A percentile compares a stretch with the other conserved stretches of the same genome.
Conservation (phyloP, 2,329 filamentous ascomycete species). For the Microsporum audouinii region DNA sequence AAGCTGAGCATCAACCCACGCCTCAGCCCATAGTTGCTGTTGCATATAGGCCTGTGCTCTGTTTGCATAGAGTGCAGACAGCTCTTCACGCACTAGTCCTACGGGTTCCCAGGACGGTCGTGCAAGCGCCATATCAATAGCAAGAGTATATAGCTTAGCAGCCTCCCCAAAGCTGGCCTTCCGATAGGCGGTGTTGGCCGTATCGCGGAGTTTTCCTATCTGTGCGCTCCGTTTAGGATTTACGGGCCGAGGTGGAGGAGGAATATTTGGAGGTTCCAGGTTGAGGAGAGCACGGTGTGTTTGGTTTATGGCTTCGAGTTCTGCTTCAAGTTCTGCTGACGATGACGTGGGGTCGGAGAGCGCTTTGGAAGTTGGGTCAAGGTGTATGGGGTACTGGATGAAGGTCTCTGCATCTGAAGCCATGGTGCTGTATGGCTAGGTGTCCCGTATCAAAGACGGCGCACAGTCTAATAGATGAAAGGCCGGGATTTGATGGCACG, state of each 20-base stretch:
- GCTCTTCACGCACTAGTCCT: constrained; percentile 72
- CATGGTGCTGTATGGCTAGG: background rate
- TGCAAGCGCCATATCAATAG: constrained; percentile 74
- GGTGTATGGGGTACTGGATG: constrained; percentile 65
- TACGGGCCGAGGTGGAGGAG: constrained; percentile 77
- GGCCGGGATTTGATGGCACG: background rate
- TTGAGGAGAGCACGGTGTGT: constrained; percentile 61
- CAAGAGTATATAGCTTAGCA: constrained; percentile 69
- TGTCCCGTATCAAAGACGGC: background rate
- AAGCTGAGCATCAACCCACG: constrained; percentile 72
- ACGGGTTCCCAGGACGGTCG: constrained; percentile 82
- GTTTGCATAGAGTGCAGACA: constrained; percentile 69
- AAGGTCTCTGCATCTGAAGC: constrained; percentile 37
- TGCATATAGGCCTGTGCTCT: constrained; percentile 85
- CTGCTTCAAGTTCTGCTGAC: constrained; percentile 50
- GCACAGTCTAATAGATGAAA: background rate
- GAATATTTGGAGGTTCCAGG: constrained; percentile 55
- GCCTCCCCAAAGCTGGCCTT: constrained; percentile 66
- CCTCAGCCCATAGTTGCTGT: constrained; percentile 70
- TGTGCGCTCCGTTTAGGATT: constrained; percentile 85
- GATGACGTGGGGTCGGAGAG: constrained; percentile 45
- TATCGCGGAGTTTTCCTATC: constrained; percentile 82
- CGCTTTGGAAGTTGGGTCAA: constrained; percentile 73
- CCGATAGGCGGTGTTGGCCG: constrained; percentile 71
- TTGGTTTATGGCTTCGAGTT: constrained; percentile 67